Base-by-base conservation (phyloP, 768 basidiomycete species). In the Cystobasidium tubakii region DNA sequence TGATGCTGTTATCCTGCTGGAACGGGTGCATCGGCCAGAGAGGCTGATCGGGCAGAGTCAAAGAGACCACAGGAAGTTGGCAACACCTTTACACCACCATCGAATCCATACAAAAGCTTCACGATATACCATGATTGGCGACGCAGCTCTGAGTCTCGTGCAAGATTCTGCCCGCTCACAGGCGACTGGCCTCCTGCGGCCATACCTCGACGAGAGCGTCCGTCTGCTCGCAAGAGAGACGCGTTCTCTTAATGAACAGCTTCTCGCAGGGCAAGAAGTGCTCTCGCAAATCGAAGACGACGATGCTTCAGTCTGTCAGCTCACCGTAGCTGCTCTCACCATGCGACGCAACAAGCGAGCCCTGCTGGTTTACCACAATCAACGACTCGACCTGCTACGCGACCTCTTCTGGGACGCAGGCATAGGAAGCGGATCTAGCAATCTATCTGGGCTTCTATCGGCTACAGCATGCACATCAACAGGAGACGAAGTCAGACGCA, bases 311-410 rank as follows among this genome's bases (percentile, higher is more conserved):
- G 81, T 84, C 25, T 84, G 84, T 23, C 86, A 88, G 23, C 83
- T 94, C 75, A 86, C 91, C 77, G 86, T 97, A 79, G 88, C 90
- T 80, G 91, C 95, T 81, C 90, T 94, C 9, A 88, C 91, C 43
- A 89, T 95, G 77, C 84, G 88, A 46, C 87, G 93, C 75, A 96
- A 98, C 84, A 96, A 95, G 81, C 89, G 96, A n/a, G 92, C 91
- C 80, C 85, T 98, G 1, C 86, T 97, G 55, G 92, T 92, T 0
- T 99, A 98, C 82, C 92, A 97, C 81, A 83, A 86, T 29, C 91
- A 93, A 82, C 86, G 95, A 70, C 82, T 91, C 44, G 89, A 91
- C 79, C 87, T 88, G 66, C 86, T 98, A 66, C 86, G 88, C 73
- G 88, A 92, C 79, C 85, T 90, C 83, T 96, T 91, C 82, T 98